Conservation (phyloP, 768 basidiomycete species). For the Termitomyces sp. region DNA sequence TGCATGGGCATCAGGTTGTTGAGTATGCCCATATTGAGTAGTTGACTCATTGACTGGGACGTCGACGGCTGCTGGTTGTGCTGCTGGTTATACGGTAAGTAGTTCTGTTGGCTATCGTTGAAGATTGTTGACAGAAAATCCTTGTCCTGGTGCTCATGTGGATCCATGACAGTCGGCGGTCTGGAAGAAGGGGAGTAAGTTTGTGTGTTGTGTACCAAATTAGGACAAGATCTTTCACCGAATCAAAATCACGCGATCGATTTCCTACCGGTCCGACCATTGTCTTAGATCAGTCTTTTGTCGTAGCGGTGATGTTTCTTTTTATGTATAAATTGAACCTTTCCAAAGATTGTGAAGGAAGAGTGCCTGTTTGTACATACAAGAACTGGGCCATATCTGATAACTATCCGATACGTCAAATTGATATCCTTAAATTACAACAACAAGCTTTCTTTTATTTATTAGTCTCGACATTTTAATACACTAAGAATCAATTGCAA, state of each 20-base stretch:
- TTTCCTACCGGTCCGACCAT: neutral
- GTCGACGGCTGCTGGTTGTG: slow-evolving; percentile 11
- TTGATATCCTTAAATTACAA: too few species aligned
- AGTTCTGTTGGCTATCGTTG: slow-evolving; percentile 10
- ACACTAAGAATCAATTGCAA: too few species aligned
- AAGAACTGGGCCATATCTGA: too few species aligned
- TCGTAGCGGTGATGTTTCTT: too few species aligned
- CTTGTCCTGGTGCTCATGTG: slow-evolving; percentile 16
- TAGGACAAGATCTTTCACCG: neutral
- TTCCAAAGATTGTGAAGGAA: too few species aligned
- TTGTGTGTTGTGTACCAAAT: neutral
- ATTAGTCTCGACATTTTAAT: too few species aligned
- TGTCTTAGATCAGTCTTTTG: too few species aligned
- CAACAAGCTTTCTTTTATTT: too few species aligned
- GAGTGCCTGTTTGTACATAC: too few species aligned
- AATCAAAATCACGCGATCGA: slow-evolving; percentile 6
- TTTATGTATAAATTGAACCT: too few species aligned
- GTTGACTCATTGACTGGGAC: slow-evolving; percentile 15
- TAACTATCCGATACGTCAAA: too few species aligned
- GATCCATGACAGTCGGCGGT: slow-evolving; percentile 9
- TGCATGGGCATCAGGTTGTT: slow-evolving; percentile 49
- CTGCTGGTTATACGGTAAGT: slow-evolving; percentile 7
- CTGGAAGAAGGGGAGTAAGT: neutral
- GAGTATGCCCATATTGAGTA: slow-evolving; percentile 46
- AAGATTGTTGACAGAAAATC: slow-evolving; percentile 19